Evolutionary conservation across 495 filamentous ascomycete genomes (phyloP).

Genomic region (Aspergillus olivimuriae): DNA sequence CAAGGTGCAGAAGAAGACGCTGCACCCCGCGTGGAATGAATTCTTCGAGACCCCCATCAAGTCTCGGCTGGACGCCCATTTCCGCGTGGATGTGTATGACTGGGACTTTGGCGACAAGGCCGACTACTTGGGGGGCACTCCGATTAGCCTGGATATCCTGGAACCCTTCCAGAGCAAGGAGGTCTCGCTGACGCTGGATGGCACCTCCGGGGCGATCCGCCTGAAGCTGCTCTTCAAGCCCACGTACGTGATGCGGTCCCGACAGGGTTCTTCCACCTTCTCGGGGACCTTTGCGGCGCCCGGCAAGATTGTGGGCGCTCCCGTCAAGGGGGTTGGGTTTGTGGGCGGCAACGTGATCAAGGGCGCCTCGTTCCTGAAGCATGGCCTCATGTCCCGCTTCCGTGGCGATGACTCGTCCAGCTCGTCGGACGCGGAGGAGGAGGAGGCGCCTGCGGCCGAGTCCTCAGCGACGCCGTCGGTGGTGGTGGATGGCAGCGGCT

Average conservation of each 20-base stretch:
- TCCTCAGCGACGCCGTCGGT: slow-evolving; percentile 26
- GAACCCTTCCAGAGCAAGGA: slow-evolving; percentile 77
- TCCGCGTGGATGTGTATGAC: slow-evolving; percentile 80
- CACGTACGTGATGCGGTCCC: slow-evolving; percentile 78
- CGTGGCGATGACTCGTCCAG: slow-evolving; percentile 30
- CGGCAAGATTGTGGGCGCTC: slow-evolving; percentile 89
- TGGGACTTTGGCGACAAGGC: slow-evolving; percentile 93
- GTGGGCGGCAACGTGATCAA: slow-evolving; percentile 78
- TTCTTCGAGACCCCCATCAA: slow-evolving; percentile 78
- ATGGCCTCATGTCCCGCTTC: slow-evolving; percentile 56
- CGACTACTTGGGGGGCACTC: slow-evolving; percentile 71
- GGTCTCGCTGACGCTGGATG: slow-evolving; percentile 69
- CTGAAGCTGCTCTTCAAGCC: slow-evolving; percentile 90
- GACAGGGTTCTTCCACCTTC: slow-evolving; percentile 91
- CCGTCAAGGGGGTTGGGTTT: slow-evolving; percentile 81
- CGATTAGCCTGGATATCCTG: slow-evolving; percentile 75
- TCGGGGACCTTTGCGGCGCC: slow-evolving; percentile 84
- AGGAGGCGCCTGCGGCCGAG: slow-evolving; percentile 28
- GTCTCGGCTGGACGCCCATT: slow-evolving; percentile 78
- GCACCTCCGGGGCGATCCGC: slow-evolving; percentile 78
- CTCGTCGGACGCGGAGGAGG: slow-evolving; percentile 48
- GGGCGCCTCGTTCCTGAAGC: slow-evolving; percentile 80
- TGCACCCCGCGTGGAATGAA: slow-evolving; percentile 93
- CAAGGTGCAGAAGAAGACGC: slow-evolving; percentile 91
- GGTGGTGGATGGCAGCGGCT: slow-evolving; percentile 25